Evolutionary conservation across 78 protist genomes (phyloP), one percentile per base, ranked within the genome.

Genomic region (Dictyostelium capitatum): DNA sequence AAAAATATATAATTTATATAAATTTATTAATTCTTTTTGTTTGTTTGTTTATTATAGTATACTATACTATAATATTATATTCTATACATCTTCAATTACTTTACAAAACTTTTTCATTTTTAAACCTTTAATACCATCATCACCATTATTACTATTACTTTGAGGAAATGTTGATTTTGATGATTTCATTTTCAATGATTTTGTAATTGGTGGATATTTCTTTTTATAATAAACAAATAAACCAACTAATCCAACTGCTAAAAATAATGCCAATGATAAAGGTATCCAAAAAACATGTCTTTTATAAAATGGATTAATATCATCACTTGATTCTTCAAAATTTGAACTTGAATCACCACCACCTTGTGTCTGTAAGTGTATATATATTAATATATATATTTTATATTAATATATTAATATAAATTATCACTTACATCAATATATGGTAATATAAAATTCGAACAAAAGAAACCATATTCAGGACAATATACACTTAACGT

Each of bases 271-370:
- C 20, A 77, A 37, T 6, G 65, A 10, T 8, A 77, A 19, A 2
- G 82, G 82, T 28, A 77, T 50, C 82, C 82, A 77, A 77, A 77
- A 77, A 25, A 17, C 48, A 51, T 50, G 48, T 28, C 51, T 77
- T 28, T n/a, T 50, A 28, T 50, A 77, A 77, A 77, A 37, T 77
- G 82, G 82, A 67, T 67, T 48, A 17, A 25, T 11, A 17, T 15
- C 43, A 37, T 37, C 43, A 37, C 43, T 37, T 37, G 43, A 37
- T 37, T 37, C 43, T 32, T 25, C 46, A 32, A 15, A 32, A 67
- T 17, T 32, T 67, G 75, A 67, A 6, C 50, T 41, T 11, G 70
- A 62, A 67, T 67, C 75, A 32, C 75, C 56, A 51, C 56, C 37
- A 12, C 75, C 75, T 67, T 67, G 75, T 67, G 14, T 41, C 75